Base-by-base conservation (phyloP, 768 basidiomycete species). In the Agrocybe pediades region DNA sequence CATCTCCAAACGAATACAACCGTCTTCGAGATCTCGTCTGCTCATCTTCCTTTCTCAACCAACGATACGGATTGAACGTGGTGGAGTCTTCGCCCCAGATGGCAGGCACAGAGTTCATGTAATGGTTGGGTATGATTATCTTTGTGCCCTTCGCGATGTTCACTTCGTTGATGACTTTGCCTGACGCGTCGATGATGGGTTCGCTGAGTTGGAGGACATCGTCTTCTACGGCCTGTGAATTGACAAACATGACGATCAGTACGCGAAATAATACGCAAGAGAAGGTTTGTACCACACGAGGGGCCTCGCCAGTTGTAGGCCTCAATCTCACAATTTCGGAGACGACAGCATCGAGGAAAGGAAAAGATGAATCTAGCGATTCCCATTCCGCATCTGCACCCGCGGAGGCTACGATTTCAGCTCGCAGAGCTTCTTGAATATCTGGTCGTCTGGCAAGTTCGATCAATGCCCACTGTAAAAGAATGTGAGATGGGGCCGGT, bases 1-100 rank as follows among this genome's bases (percentile, higher is more conserved):
- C 81, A 39, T 81, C 79, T 0, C 71, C 61, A 58, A 79, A 82
- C 3, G 74, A 74, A 51, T 76, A 65, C 1, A 79, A 49, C 33
- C 80, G 77, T 30, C 70, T 70, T 36, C 75, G 59, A 25, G 69
- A 68, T 26, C 70, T 63, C 6, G 71, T 73, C 2, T 55, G 50
- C 2, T 24, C 26, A 24, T 59, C 53, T 40, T 56, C 56, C 4
- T 70, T 61, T 9, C 23, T 26, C 9, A 76, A 55, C 79, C 80
- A 81, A 2, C 79, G 70, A 40, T 72, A 69, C 1, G 78, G 80
- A 5, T 66, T 65, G 60, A 80, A 81, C 36, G 70, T 65, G 23
- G 62, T 70, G n/a, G 78, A 75, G 36, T 77, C 73, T 1, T 65
- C 46, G 5, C 83, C 82, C 75, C 79, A 83, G 20, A 78, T 55